Evolutionary conservation across 176 grass and related monocot genomes (phyloP).

Genomic region (Hordeum marinum): DNA sequence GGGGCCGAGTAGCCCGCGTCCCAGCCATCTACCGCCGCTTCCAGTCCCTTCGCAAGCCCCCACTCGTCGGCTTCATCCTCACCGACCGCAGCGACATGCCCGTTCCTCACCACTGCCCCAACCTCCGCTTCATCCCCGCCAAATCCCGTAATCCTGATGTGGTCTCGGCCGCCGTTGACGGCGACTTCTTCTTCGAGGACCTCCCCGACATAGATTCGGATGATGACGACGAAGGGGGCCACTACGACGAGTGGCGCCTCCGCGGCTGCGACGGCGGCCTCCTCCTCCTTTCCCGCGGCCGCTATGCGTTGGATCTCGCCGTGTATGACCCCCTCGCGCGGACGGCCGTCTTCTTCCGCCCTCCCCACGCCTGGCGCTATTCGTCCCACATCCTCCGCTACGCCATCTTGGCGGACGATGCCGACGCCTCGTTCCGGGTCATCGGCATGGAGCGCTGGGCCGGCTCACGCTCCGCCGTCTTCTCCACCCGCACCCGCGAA

Average conservation of each 20-base stretch:
- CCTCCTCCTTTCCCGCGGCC: constrained; percentile 1
- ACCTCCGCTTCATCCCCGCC: background rate
- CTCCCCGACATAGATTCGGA: background rate
- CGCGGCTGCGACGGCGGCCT: background rate
- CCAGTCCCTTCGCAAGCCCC: background rate
- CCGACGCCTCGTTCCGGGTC: background rate
- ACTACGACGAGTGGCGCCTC: background rate
- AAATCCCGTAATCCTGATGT: background rate
- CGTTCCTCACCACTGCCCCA: background rate
- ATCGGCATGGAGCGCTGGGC: background rate
- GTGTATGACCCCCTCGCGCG: constrained; percentile 22
- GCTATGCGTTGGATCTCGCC: background rate
- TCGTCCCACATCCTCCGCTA: background rate
- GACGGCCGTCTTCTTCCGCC: background rate
- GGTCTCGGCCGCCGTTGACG: background rate
- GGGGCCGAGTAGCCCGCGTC: background rate
- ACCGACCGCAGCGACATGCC: background rate
- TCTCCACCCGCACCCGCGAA: constrained; percentile 2
- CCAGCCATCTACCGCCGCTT: background rate
- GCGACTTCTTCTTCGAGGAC: constrained; percentile 7
- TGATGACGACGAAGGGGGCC: background rate
- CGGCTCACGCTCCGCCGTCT: background rate
- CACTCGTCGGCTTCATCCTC: constrained; percentile 13
- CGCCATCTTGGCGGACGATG: background rate
- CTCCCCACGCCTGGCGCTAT: background rate